Conservation (phyloP, 306 rosid genomes). For the Pyrus communis region DNA sequence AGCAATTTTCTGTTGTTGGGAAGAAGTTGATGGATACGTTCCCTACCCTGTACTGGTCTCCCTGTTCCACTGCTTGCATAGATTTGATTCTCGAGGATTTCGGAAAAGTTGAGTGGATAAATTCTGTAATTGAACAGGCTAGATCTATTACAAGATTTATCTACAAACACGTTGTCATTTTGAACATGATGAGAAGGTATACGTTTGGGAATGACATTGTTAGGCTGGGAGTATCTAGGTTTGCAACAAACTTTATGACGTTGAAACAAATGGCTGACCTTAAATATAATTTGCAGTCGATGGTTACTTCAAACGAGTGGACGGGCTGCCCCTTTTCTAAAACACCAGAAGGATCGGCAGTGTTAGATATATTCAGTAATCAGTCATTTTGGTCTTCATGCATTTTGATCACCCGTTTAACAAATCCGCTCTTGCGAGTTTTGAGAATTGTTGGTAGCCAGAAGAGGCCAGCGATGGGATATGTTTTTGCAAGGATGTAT, state of each 20-base stretch:
- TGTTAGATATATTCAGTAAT: conserved; percentile 44
- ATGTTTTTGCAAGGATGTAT: conserved; percentile 60
- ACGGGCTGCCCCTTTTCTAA: conserved; percentile 49
- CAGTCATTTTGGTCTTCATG: conserved; percentile 65
- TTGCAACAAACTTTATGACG: conserved; percentile 48
- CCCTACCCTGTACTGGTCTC: conserved; percentile 66
- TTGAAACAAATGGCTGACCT: conserved; percentile 71
- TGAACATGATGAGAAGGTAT: conserved; percentile 66
- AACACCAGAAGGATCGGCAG: conserved; percentile 52
- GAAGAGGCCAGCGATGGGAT: conserved; percentile 72
- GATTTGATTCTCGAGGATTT: conserved; percentile 55
- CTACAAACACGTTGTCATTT: conserved; percentile 43
- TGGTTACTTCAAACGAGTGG: conserved; percentile 82
- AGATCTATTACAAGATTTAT: conserved; percentile 62
- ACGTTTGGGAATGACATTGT: conserved; percentile 65
- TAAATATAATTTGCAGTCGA: conserved; percentile 61
- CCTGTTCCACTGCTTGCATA: conserved; percentile 50
- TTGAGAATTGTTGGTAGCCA: conserved; percentile 47
- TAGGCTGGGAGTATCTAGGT: conserved; percentile 41
- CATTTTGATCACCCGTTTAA: conserved; percentile 48
- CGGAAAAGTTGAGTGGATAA: conserved; percentile 66
- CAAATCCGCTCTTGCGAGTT: conserved; percentile 46
- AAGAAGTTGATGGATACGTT: conserved; percentile 44
- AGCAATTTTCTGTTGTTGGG: conserved; percentile 46
- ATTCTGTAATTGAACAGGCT: conserved; percentile 49